Evolutionary conservation across 228 moss, liverwort and hornwort species (phyloP).

Genomic region (Sphagnum magellanicum): DNA sequence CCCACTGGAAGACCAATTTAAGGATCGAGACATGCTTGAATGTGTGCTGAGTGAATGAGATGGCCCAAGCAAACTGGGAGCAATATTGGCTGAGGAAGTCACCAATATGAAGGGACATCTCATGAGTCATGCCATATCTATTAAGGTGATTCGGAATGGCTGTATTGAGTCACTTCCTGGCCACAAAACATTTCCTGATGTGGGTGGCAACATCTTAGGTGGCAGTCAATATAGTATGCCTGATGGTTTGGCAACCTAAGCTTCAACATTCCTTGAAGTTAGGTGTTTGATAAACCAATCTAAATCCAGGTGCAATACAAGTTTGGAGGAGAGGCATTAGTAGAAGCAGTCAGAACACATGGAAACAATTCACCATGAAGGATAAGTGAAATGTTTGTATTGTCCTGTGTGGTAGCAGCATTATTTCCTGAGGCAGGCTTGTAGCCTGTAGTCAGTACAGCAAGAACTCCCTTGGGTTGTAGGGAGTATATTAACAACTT

Average conservation of each 20-base stretch:
- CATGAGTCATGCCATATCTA: constrained; percentile 46
- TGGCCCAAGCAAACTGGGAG: constrained; percentile 67
- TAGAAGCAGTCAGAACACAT: too few relatives aligned
- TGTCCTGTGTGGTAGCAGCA: too few relatives aligned
- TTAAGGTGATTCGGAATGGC: constrained; percentile 53
- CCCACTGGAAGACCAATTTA: constrained; percentile 38
- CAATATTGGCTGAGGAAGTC: constrained; percentile 50
- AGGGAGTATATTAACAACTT: too few relatives aligned
- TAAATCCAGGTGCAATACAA: too few relatives aligned
- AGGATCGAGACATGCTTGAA: constrained; percentile 54
- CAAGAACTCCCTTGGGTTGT: too few relatives aligned
- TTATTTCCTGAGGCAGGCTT: too few relatives aligned
- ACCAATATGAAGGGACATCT: constrained; percentile 71
- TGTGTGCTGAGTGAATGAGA: constrained; percentile 61
- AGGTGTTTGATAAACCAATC: too few relatives aligned
- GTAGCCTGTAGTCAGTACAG: too few relatives aligned
- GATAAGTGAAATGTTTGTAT: too few relatives aligned
- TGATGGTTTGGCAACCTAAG: constrained; percentile 34
- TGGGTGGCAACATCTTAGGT: constrained; percentile 84
- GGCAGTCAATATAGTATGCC: constrained; percentile 32
- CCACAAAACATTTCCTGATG: constrained; percentile 67
- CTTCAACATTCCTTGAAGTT: too few relatives aligned
- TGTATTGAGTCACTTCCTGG: constrained; percentile 35
- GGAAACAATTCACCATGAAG: too few relatives aligned
- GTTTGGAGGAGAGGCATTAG: too few relatives aligned